Base-by-base conservation (phyloP, 164 flowering plant species). In the Tinospora cordifolia region DNA sequence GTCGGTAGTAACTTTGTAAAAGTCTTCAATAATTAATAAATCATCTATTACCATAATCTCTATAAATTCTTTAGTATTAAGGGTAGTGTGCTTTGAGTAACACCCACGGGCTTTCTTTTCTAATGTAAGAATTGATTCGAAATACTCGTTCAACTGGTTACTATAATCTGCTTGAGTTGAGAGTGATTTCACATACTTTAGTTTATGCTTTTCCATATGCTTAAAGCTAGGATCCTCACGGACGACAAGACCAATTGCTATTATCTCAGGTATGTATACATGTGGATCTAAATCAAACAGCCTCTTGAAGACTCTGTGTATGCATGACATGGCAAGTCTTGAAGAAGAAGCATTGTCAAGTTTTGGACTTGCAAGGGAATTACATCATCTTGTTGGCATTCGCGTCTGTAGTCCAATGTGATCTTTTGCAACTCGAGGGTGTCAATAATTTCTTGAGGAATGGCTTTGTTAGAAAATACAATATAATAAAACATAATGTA, bases 381-480 rank as follows among this genome's bases (percentile, higher is more conserved):
- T 97, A 84, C 44, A 75, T 90, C 92, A 66, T 89, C 86, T 0
- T 84, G 96, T 77, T 89, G 99, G 81, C 98, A 94, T 76, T 92
- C 99, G 60, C 91, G 78, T 69, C 97, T 79, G 77, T 94, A 92
- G 65, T 90, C 98, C 36, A 94, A 67, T 46, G 97, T 92, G 73
- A 94, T 90, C 34, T 85, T 87, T 74, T 87, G 83, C 67, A 92
- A 83, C 79, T 92, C 97, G 73, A 89, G 88, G 24, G 86, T 84
- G 65, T 92, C 92, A 38, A 92, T 83, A 63, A 88, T 77, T 71
- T 90, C 93, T 82, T 94, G 91, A 68, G 99, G 99, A 54, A 92
- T 86, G 80, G 80, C 99, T 90, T 98, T 92, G 89, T 47, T 46
- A 75, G 30, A 75, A 30, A 30, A 30, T 30, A 30, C 36, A 30